Percentiles rank a stretch among this genome's conserved stretches.
phyloP scores from a whole-genome alignment of 495 filamentous ascomycete species.

The Hamigera avellanea region DNA sequence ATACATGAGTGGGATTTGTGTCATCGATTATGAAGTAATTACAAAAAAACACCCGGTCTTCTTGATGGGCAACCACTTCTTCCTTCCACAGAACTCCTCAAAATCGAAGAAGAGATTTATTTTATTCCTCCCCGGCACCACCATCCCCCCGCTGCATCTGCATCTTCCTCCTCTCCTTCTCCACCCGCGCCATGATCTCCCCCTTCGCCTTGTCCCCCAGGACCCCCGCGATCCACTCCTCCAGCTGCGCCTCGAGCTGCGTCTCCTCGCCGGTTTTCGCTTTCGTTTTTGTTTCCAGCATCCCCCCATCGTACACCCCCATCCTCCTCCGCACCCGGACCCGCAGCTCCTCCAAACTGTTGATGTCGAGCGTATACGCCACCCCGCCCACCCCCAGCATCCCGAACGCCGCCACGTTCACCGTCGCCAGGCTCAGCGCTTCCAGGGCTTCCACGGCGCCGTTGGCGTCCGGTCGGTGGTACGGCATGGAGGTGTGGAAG shows the following conservation, averaged over 20 bases:
- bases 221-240: constrained; percentile 56
- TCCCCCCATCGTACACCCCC: constrained; percentile 20
- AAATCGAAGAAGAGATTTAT: constrained; percentile 8
- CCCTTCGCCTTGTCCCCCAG: constrained; percentile 42
- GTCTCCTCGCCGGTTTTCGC: constrained; percentile 36
- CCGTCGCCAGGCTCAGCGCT: constrained; percentile 70
- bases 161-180: constrained; percentile 24
- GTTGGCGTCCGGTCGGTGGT: constrained; percentile 32
- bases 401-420: constrained; percentile 60
- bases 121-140: constrained; percentile 8
- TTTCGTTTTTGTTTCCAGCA: constrained; percentile 6
- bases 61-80: too few species aligned
- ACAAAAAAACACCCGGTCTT: too few species aligned
- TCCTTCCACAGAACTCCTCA: too few species aligned
- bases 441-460: constrained; percentile 58
- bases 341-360: constrained; percentile 57
- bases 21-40: too few species aligned
- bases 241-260: constrained; percentile 54
- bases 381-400: constrained; percentile 58
- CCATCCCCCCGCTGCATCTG: constrained; percentile 6
- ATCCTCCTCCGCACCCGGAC: constrained; percentile 36
- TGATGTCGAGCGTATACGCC: constrained; percentile 61
- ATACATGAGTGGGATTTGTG: too few species aligned
- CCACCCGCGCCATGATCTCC: constrained; percentile 25
- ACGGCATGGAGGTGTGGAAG: constrained; percentile 50